Evolutionary conservation across 176 grass and related monocot genomes (phyloP).

Genomic region (Coix lacrymajobi): DNA sequence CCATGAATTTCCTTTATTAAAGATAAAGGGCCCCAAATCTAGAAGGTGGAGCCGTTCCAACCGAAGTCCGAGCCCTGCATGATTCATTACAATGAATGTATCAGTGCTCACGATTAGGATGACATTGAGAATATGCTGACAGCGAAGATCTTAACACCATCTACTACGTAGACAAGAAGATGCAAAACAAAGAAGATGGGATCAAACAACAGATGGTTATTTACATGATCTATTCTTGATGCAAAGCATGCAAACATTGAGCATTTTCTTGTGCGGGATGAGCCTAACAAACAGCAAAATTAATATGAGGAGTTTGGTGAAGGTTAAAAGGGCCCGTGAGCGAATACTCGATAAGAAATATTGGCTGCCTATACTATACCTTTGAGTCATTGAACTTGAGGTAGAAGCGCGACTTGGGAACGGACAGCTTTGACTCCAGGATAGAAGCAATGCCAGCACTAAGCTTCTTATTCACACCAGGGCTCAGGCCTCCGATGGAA

Average conservation of each 20-base stretch:
- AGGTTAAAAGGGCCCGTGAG: neutral
- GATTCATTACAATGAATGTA: neutral
- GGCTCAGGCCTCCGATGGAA: slow-evolving; percentile 69
- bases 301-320: slow-evolving; percentile 37
- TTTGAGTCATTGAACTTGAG: slow-evolving; percentile 84
- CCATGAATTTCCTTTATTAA: neutral
- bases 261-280: slow-evolving; percentile 86
- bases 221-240: slow-evolving; percentile 87
- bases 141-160: neutral
- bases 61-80: slow-evolving; percentile 49
- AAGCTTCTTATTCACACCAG: slow-evolving; percentile 77
- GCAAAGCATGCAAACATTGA: slow-evolving; percentile 97
- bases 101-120: neutral
- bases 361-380: slow-evolving; percentile 42
- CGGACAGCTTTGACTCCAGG: slow-evolving; percentile 61
- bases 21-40: neutral
- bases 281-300: slow-evolving; percentile 67
- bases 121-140: neutral
- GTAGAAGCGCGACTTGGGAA: slow-evolving; percentile 72
- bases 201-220: slow-evolving; percentile 19
- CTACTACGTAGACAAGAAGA: neutral
- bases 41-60: slow-evolving; percentile 57
- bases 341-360: neutral
- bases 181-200: neutral
- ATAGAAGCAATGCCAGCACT: slow-evolving; percentile 63